Conservation (phyloP, 148 eudicot genomes). For the Rhododendron mucronatum region DNA sequence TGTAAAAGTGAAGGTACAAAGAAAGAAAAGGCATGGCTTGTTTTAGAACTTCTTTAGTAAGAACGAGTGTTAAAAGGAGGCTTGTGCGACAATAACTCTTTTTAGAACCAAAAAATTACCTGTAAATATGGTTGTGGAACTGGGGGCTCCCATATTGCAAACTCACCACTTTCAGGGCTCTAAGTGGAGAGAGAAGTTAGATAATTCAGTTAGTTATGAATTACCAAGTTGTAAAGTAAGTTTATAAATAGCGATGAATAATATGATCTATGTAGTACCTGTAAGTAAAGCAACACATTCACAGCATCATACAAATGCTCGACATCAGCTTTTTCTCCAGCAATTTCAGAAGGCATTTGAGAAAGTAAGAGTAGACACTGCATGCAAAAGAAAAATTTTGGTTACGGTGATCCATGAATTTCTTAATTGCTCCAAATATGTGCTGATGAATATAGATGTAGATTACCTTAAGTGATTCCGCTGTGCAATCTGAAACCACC, state of each 20-base stretch:
- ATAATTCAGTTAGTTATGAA: too few species aligned
- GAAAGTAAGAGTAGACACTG: constrained; percentile 41
- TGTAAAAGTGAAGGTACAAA: not conserved
- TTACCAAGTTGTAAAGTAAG: not conserved
- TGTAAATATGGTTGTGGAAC: too few species aligned
- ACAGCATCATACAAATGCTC: constrained; percentile 40
- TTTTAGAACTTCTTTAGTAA: not conserved
- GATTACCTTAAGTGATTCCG: constrained; percentile 36
- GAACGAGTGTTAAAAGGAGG: too few species aligned
- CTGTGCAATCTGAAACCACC: constrained; percentile 40
- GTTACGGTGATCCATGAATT: not conserved
- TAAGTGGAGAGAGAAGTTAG: too few species aligned
- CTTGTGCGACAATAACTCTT: too few species aligned
- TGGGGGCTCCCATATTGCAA: too few species aligned
- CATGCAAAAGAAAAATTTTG: not conserved
- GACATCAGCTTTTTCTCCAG: constrained; percentile 30
- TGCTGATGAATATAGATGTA: not conserved
- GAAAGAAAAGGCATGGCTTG: not conserved
- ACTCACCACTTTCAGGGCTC: too few species aligned
- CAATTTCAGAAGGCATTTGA: constrained; percentile 34
- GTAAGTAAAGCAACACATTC: constrained; percentile 29
- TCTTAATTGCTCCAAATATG: not conserved
- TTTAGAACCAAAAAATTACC: too few species aligned
- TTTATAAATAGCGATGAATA: not conserved
- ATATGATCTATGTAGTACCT: constrained; percentile 9